Conservation (phyloP, 495 filamentous ascomycete genomes). For the Annulohypoxylon nitens region DNA sequence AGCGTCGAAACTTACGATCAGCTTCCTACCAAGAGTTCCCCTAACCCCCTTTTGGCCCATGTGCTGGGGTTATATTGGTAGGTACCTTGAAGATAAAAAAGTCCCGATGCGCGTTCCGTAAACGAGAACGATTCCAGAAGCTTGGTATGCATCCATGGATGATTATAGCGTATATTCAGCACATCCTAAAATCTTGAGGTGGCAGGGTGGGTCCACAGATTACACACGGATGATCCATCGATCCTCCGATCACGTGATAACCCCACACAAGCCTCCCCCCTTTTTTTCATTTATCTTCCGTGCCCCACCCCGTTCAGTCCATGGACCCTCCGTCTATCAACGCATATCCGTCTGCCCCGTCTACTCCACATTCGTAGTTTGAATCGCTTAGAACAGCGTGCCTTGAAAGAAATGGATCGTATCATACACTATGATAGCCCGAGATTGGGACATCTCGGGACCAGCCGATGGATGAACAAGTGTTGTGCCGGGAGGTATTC, state of each 20-base stretch:
- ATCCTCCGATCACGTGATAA: background rate
- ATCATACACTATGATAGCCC: background rate
- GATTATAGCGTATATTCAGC: background rate
- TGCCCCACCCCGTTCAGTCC: background rate
- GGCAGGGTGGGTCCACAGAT: background rate
- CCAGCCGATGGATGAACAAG: background rate
- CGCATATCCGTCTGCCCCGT: background rate
- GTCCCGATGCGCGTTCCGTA: background rate
- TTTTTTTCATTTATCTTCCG: background rate
- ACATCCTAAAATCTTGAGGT: background rate
- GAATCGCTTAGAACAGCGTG: background rate
- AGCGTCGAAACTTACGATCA: background rate
- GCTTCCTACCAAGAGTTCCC: background rate
- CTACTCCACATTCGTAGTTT: background rate
- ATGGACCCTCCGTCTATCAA: constrained; percentile 7
- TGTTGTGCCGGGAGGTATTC: background rate
- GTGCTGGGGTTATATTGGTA: background rate
- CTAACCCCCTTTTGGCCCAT: background rate
- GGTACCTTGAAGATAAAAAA: background rate
- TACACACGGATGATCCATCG: background rate
- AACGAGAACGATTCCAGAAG: background rate
- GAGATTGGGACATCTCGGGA: background rate
- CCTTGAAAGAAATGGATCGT: background rate
- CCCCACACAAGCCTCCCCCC: background rate
- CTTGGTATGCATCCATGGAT: background rate